Percentiles rank a stretch among this genome's conserved stretches.
Conservation (phyloP, 371 early-diverging fungal species). For the Circinella minor region DNA sequence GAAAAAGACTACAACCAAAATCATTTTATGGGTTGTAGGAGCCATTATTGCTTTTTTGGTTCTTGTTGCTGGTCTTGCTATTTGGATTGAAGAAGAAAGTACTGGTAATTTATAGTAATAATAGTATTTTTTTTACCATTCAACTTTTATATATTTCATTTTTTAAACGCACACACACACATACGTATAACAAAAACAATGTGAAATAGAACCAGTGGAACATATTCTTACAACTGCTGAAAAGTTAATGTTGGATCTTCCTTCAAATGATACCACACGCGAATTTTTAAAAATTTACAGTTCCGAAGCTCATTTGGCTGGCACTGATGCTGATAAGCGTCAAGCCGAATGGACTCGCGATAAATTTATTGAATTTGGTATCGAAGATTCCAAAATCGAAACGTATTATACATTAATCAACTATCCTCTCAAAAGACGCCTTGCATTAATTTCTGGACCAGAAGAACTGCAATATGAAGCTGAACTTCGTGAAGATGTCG, state of each 20-base stretch:
- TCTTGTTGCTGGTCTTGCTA: slow-evolving; percentile 19
- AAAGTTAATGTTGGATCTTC: slow-evolving; percentile 21
- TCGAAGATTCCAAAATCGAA: slow-evolving; percentile 52
- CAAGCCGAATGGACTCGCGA: slow-evolving; percentile 65
- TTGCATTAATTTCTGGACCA: slow-evolving; percentile 58
- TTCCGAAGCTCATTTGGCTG: slow-evolving; percentile 58
- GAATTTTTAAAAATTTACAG: slow-evolving; percentile 51
- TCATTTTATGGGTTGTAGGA: slow-evolving; percentile 24
- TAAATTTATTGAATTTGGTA: slow-evolving; percentile 53
- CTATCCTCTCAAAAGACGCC: slow-evolving; percentile 56
- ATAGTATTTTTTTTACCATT: too few relatives aligned
- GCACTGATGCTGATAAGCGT: slow-evolving; percentile 40
- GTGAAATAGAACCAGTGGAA: not conserved
- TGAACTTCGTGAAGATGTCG: slow-evolving; percentile 52
- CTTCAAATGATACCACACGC: slow-evolving; percentile 31
- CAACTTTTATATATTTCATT: too few relatives aligned
- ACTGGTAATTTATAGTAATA: not conserved
- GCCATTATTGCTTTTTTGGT: slow-evolving; percentile 28
- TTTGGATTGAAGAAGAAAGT: slow-evolving; percentile 17
- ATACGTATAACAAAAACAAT: too few relatives aligned
- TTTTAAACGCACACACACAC: too few relatives aligned
- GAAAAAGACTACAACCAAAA: slow-evolving; percentile 20
- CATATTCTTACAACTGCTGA: slow-evolving; percentile 12
- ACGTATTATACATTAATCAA: slow-evolving; percentile 68
- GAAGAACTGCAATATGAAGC: slow-evolving; percentile 55